These are phyloP conservation scores for Bipolaris bicolor DNA, from an alignment of 2,329 filamentous ascomycete species.

Conservation along the genomic window DNA sequence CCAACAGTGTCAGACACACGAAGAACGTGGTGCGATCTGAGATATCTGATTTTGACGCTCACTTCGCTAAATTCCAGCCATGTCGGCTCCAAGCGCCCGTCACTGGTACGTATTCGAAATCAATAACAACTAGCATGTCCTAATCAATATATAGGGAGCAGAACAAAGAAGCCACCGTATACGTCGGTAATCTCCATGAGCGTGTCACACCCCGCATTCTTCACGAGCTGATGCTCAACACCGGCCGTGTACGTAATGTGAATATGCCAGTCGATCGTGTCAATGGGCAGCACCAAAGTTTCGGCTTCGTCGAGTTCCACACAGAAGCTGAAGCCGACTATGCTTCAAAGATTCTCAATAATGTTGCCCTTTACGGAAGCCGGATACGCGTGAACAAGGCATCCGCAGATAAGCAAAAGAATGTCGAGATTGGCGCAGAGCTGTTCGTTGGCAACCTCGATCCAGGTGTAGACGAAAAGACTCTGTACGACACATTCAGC, in stretches of 20 bases:
- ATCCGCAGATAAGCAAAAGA: constrained; percentile 90
- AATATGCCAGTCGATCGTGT: constrained; percentile 98
- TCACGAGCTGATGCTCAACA: constrained; percentile 98
- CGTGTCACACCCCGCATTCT: constrained; percentile 87
- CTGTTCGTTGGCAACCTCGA: constrained; percentile 97
- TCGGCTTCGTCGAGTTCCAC: constrained; percentile 98
- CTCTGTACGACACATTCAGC: constrained; percentile 92
- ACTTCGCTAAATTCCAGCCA: constrained; percentile 44
- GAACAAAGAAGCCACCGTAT: constrained; percentile 97
- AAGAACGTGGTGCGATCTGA: constrained; percentile 2
- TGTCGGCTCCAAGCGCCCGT: constrained; percentile 67
- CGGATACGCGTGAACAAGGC: constrained; percentile 96
- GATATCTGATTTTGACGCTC: neutral
- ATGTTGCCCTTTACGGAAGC: constrained; percentile 90
- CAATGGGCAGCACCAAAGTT: constrained; percentile 94
- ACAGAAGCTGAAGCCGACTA: constrained; percentile 96
- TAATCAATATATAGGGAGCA: constrained; percentile 63
- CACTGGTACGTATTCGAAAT: constrained; percentile 67
- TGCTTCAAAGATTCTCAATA: constrained; percentile 95
- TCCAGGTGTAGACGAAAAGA: constrained; percentile 91
- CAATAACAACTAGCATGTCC: constrained; percentile 1
- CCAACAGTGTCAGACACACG: neutral
- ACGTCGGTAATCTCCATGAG: constrained; percentile 98
- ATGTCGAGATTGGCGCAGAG: constrained; percentile 92
- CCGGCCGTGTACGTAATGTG: constrained; percentile 95